Evolutionary conservation across 176 grass and related monocot species (phyloP).

Genomic region (Aegilops tauschii): DNA sequence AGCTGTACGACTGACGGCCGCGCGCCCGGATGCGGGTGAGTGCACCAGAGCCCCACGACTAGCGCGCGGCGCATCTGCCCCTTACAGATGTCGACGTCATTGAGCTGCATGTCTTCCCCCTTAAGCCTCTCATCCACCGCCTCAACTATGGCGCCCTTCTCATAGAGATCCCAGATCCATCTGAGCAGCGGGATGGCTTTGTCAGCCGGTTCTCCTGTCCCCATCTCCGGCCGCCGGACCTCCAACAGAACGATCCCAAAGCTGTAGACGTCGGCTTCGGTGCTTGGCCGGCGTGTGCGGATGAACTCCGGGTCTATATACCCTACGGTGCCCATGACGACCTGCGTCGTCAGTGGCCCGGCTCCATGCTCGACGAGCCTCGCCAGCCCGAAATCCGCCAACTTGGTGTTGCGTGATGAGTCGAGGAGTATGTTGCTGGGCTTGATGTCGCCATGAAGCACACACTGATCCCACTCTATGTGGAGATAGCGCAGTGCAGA

Average conservation of each 20-base stretch:
- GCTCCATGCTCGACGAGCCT: no score
- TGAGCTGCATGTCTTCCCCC: neutral
- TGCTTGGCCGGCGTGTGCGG: neutral
- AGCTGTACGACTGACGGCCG: constrained; percentile 11
- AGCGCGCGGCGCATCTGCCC: neutral
- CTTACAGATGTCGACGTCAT: neutral
- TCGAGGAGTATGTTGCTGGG: no score
- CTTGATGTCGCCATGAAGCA: no score
- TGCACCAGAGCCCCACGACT: no score
- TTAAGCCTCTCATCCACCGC: no score
- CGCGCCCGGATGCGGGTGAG: neutral
- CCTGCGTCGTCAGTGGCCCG: neutral
- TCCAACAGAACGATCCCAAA: no score
- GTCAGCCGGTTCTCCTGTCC: neutral
- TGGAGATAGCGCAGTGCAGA: no score
- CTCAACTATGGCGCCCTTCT: neutral
- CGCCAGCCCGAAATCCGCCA: no score
- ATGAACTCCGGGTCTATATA: neutral
- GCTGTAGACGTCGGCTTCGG: no score
- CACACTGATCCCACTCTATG: no score
- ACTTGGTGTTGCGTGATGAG: no score
- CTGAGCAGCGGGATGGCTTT: neutral
- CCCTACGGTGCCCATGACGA: neutral
- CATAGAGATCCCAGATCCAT: constrained; percentile 48
- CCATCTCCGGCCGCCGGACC: neutral